A percentile compares a stretch with the other conserved stretches of the same genome.
These are phyloP conservation scores for Candida pseudoviswanathii DNA, from an alignment of 1,139 yeast species.

Conservation along the genomic window DNA sequence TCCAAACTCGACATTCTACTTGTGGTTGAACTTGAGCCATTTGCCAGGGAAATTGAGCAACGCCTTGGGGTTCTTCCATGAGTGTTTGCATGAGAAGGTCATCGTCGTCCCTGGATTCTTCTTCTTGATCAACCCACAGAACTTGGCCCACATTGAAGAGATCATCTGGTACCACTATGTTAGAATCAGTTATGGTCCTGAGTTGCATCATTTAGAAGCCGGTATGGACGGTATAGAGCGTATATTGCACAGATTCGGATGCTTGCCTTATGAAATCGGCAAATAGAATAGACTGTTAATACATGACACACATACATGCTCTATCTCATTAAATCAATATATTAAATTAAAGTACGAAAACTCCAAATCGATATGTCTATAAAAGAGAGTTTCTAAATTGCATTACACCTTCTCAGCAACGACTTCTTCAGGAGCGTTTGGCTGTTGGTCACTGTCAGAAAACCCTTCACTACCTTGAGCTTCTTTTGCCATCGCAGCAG, in stretches of 20 bases:
- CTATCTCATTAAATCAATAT: not conserved
- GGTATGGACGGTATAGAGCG: constrained; percentile 70
- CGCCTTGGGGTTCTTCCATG: constrained; percentile 69
- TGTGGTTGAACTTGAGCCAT: constrained; percentile 63
- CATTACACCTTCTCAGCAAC: constrained; percentile 14
- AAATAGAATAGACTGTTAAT: not conserved
- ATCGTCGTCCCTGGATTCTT: constrained; percentile 71
- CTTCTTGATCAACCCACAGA: constrained; percentile 66
- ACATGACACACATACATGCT: not conserved
- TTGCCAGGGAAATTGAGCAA: constrained; percentile 62
- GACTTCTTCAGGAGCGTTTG: constrained; percentile 4
- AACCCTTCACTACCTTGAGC: not conserved
- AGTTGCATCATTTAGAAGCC: constrained; percentile 50
- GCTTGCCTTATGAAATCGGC: constrained; percentile 25
- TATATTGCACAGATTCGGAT: constrained; percentile 50
- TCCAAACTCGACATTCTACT: constrained; percentile 66
- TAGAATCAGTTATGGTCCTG: constrained; percentile 68
- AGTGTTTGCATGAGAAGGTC: constrained; percentile 63
- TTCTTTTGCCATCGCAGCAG: constrained; percentile 7
- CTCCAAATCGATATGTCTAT: not conserved
- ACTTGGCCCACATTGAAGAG: constrained; percentile 61
- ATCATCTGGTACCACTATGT: constrained; percentile 68
- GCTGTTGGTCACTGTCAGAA: not conserved
- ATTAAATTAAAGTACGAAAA: not conserved
- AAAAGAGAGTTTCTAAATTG: not conserved